A percentile compares a stretch with the other conserved stretches of the same genome.
Conservation (phyloP, 257 asterid species). For the Scutellaria galericulata region DNA sequence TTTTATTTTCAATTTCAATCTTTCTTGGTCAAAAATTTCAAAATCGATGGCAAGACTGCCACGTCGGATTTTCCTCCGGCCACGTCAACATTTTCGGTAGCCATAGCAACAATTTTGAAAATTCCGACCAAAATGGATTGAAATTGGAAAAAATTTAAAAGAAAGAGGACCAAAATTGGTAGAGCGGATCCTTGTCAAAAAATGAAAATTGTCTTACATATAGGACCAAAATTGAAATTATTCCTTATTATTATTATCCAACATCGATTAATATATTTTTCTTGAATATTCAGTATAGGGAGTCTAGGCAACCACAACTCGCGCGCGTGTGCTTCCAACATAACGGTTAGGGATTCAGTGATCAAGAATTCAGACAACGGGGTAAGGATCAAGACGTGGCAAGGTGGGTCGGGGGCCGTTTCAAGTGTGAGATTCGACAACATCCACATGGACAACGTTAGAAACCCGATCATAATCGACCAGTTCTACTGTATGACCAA, state of each 20-base stretch:
- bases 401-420: slow-evolving; percentile 67
- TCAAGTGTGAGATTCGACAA: slow-evolving; percentile 49
- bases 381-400: slow-evolving; percentile 79
- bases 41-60: no score
- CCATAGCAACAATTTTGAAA: no score
- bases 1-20: no score
- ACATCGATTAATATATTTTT: background rate
- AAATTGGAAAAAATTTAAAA: no score
- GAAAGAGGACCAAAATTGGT: no score
- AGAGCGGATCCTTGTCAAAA: no score
- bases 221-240: no score
- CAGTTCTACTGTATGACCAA: slow-evolving; percentile 59
- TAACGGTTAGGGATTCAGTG: slow-evolving; percentile 59
- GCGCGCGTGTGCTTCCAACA: slow-evolving; percentile 57
- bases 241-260: background rate
- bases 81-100: no score
- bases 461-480: slow-evolving; percentile 69
- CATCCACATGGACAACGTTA: slow-evolving; percentile 65
- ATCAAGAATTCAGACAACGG: slow-evolving; percentile 65
- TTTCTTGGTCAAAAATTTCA: no score
- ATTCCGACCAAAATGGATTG: no score
- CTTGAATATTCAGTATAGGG: slow-evolving; percentile 53
- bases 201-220: no score
- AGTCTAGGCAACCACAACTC: slow-evolving; percentile 66
- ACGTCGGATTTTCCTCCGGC: no score